These are phyloP conservation scores for Fusarium torulosum DNA, from an alignment of 2,329 filamentous ascomycete genomes.

Conservation along the genomic window DNA sequence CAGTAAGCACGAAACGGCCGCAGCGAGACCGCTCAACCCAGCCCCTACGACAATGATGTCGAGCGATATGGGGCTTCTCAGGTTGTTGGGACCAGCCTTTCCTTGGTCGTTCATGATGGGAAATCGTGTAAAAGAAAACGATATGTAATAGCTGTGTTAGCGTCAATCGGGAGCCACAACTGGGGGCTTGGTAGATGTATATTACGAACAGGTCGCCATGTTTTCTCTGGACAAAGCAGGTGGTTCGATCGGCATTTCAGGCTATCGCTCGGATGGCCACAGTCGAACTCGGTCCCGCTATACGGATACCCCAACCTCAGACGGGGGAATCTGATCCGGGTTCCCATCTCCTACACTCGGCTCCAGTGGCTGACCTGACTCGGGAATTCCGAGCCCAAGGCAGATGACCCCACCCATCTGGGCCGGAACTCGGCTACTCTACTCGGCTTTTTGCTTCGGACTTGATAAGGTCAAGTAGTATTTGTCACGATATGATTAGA, in stretches of 20 bases:
- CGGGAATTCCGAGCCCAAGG: conserved; percentile 9
- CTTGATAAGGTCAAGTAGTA: background rate
- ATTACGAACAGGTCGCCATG: background rate
- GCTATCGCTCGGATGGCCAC: background rate
- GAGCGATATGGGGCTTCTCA: conserved; percentile 27
- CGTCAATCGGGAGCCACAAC: background rate
- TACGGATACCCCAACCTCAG: background rate
- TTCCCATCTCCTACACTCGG: background rate
- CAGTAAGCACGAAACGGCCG: conserved; percentile 54
- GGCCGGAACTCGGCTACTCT: background rate
- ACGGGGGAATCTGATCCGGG: background rate
- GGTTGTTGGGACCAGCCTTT: background rate
- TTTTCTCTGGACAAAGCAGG: background rate
- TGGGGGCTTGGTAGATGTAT: conserved; percentile 5
- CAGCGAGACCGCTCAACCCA: conserved; percentile 58
- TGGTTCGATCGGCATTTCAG: background rate
- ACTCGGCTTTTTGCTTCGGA: background rate
- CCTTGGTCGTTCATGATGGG: background rate
- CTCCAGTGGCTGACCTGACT: background rate
- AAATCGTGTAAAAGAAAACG: background rate
- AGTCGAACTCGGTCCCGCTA: background rate
- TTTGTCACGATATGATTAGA: background rate
- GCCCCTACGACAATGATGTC: conserved; percentile 59
- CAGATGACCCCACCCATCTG: background rate
- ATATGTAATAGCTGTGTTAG: background rate